Conservation (phyloP, 2,329 filamentous ascomycete species). For the Neurospora crassa region DNA sequence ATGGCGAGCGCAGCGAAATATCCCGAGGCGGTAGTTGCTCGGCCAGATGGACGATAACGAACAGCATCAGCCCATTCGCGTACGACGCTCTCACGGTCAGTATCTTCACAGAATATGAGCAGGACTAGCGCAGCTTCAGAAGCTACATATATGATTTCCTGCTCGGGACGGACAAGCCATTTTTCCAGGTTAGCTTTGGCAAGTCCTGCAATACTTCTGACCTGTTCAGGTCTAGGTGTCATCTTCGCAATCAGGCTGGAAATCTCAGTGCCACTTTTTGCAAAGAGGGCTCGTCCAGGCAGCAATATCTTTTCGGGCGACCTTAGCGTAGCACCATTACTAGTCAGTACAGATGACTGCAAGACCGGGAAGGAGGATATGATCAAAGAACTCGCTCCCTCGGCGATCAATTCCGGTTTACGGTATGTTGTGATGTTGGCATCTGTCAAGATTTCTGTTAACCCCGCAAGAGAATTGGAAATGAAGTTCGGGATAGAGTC, state of each 20-base stretch:
- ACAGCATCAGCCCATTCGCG: slow-evolving; percentile 38
- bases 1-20: slow-evolving; percentile 45
- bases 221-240: neutral
- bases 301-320: slow-evolving; percentile 14
- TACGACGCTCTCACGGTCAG: slow-evolving; percentile 31
- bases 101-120: slow-evolving; percentile 32
- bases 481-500: neutral
- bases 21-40: slow-evolving; percentile 33
- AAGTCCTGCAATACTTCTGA: slow-evolving; percentile 8
- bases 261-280: slow-evolving; percentile 9
- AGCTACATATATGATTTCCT: slow-evolving; percentile 37
- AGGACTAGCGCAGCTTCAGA: slow-evolving; percentile 42
- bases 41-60: slow-evolving; percentile 21
- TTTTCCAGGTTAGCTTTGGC: slow-evolving; percentile 27
- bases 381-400: slow-evolving; percentile 50
- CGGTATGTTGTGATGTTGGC: slow-evolving; percentile 37
- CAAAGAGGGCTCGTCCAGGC: slow-evolving; percentile 18
- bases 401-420: slow-evolving; percentile 55
- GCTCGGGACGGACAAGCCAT: slow-evolving; percentile 42
- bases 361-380: slow-evolving; percentile 41
- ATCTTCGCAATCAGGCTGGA: slow-evolving; percentile 8
- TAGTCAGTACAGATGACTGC: slow-evolving; percentile 25
- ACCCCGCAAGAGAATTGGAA: neutral
- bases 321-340: neutral
- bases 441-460: slow-evolving; percentile 31